phyloP scores from a whole-genome alignment of 164 flowering plant species.

The Hamamelis virginiana region DNA sequence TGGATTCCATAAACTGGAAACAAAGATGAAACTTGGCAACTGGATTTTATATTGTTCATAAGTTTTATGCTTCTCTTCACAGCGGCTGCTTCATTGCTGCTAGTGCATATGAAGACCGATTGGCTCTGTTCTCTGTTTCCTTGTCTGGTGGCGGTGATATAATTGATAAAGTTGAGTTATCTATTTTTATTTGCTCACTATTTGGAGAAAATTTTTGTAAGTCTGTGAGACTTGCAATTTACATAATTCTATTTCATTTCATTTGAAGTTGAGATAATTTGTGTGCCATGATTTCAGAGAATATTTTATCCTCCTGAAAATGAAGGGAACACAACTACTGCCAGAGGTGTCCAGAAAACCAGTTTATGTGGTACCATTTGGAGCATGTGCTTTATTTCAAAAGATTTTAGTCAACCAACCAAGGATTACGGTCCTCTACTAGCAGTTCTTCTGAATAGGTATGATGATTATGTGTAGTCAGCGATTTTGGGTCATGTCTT shows the following conservation, averaged over 20 bases:
- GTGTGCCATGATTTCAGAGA: slow-evolving; percentile 47
- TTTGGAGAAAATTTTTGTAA: not conserved
- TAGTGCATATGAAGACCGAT: slow-evolving; percentile 75
- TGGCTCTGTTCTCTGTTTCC: slow-evolving; percentile 79
- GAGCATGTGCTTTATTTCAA: slow-evolving; percentile 94
- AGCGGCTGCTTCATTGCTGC: slow-evolving; percentile 85
- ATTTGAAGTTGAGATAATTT: not conserved
- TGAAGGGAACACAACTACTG: slow-evolving; percentile 34
- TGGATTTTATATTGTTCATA: slow-evolving; percentile 13
- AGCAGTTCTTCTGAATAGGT: slow-evolving; percentile 83
- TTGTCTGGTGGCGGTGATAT: slow-evolving; percentile 49
- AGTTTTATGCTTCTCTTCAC: slow-evolving; percentile 25
- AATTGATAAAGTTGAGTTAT: slow-evolving; percentile 60
- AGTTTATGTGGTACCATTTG: slow-evolving; percentile 78
- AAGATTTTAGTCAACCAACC: slow-evolving; percentile 36
- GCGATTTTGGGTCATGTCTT: not conserved
- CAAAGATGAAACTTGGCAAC: not conserved
- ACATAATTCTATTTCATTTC: not conserved
- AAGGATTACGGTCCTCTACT: slow-evolving; percentile 57
- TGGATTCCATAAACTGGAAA: too few relatives aligned
- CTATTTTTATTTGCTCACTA: not conserved
- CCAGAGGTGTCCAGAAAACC: slow-evolving; percentile 30
- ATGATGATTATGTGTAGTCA: slow-evolving; percentile 6
- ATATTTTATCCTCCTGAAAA: slow-evolving; percentile 65
- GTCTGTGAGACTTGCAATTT: not conserved